Conservation (phyloP, 2,329 filamentous ascomycete genomes). For the Curvularia lunata region DNA sequence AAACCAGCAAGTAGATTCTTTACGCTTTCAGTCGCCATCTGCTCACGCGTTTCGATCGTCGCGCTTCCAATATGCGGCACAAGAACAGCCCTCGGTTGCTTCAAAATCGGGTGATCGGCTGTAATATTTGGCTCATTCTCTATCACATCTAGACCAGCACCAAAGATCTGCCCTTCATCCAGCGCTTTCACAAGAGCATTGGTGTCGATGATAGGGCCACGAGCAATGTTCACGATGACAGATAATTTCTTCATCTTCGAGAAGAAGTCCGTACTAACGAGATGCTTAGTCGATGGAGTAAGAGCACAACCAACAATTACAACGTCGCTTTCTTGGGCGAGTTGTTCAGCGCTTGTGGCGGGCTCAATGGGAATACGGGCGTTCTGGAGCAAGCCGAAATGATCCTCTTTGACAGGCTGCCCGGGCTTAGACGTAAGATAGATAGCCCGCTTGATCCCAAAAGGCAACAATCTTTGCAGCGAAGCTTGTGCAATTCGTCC, state of each 20-base stretch:
- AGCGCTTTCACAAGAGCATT: conserved; percentile 59
- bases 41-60: conserved; percentile 63
- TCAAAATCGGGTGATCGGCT: conserved; percentile 56
- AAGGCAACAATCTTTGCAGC: conserved; percentile 34
- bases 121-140: conserved; percentile 60
- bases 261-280: conserved; percentile 47
- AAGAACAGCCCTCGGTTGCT: conserved; percentile 58
- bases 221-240: conserved; percentile 63
- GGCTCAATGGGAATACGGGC: conserved; percentile 29
- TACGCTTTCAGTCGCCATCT: conserved; percentile 65
- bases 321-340: conserved; percentile 41
- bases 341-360: conserved; percentile 26
- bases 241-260: conserved; percentile 59
- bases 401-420: conserved; percentile 32
- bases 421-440: conserved; percentile 39
- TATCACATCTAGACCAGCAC: conserved; percentile 63
- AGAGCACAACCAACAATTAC: conserved; percentile 40
- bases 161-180: conserved; percentile 58
- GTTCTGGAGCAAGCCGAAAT: conserved; percentile 29
- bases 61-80: conserved; percentile 65
- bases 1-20: conserved; percentile 57
- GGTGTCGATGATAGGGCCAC: conserved; percentile 63
- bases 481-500: conserved; percentile 40
- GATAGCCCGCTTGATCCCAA: conserved; percentile 33
- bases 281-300: conserved; percentile 36